Conservation (phyloP, 1,139 yeast species). For the Meyerozyma guilliermondii region DNA sequence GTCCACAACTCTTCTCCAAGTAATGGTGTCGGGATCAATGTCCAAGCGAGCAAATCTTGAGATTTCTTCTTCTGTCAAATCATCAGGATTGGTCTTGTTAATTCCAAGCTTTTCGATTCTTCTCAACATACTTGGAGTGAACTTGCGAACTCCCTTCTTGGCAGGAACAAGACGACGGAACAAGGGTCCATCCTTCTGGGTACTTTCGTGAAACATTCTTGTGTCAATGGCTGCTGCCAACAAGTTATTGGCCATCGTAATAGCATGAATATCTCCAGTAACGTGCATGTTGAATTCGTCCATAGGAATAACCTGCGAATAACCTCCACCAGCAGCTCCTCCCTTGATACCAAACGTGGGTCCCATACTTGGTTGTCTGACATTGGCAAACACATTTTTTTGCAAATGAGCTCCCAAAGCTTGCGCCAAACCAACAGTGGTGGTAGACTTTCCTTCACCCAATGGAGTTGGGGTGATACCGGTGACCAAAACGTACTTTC, state of each 20-base stretch:
- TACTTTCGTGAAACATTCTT: constrained; percentile 73
- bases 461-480: constrained; percentile 82
- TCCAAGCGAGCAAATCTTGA: constrained; percentile 58
- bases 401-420: constrained; percentile 74
- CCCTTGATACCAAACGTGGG: constrained; percentile 87
- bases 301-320: constrained; percentile 83
- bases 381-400: constrained; percentile 68
- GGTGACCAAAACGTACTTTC: constrained; percentile 67
- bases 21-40: constrained; percentile 68
- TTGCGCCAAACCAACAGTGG: constrained; percentile 75
- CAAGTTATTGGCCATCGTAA: constrained; percentile 73
- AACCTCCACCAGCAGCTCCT: constrained; percentile 89
- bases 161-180: constrained; percentile 68
- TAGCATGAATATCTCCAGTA: constrained; percentile 83
- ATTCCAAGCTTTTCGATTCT: constrained; percentile 64
- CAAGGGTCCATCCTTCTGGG: constrained; percentile 57
- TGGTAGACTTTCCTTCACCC: constrained; percentile 80
- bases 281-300: constrained; percentile 83
- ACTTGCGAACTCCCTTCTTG: constrained; percentile 59
- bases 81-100: constrained; percentile 61
- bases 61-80: constrained; percentile 61
- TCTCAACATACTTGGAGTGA: constrained; percentile 63
- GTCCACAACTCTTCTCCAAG: constrained; percentile 76
- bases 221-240: constrained; percentile 83
- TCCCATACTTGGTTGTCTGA: constrained; percentile 84